Base-by-base conservation (phyloP, 116 monocot species). In the Posidonia oceanica region DNA sequence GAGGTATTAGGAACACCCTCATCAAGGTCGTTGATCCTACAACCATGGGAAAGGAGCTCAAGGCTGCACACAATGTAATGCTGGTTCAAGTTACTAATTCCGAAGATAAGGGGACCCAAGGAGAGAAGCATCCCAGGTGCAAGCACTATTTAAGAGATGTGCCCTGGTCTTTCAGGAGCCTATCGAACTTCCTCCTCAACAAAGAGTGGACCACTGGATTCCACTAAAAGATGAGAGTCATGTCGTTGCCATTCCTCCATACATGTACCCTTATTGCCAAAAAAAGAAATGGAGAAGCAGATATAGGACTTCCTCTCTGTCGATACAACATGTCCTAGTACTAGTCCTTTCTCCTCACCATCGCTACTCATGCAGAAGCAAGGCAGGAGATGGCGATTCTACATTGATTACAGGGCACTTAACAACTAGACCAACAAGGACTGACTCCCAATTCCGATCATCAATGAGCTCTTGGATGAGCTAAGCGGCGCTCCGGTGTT, bases 351-450 rank as follows among this genome's bases (percentile, higher is more conserved):
- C 14, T 39, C 39, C 1, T 58, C 59, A 6, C 59, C 15, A 0
- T 38, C 21, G 5, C 12, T 42, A 10, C 18, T 71, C 2, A 18
- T 71, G 0, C 37, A 21, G 21, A 71, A 44, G 39, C 17, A 8
- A 3, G 59, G 41, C 44, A 55, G 70, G 5, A 37, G 8, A 1
- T 70, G 57, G 39, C 6, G 3, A 39, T n/a, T 70, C 13, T 70
- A 13, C 56, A 15, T 70, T 17, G 70, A 70, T 41, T 70, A 58
- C 0, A 70, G 17, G 0, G 38, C 37, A 23, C 17, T 70, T 5
- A 70, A 70, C 56, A n/a, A 37, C 16, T 14, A 16, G 2, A 71
- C 60, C 3, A 44, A 21, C 55, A 69, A 69, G 23, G 54, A 69
- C 23, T 2, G 6, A 0, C 56, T 55, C 0, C 56, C 53, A 11